Percentiles rank a stretch among this genome's conserved stretches.
phyloP scores from a whole-genome alignment of 176 grass and related monocot species.

The Oryza nivara region DNA sequence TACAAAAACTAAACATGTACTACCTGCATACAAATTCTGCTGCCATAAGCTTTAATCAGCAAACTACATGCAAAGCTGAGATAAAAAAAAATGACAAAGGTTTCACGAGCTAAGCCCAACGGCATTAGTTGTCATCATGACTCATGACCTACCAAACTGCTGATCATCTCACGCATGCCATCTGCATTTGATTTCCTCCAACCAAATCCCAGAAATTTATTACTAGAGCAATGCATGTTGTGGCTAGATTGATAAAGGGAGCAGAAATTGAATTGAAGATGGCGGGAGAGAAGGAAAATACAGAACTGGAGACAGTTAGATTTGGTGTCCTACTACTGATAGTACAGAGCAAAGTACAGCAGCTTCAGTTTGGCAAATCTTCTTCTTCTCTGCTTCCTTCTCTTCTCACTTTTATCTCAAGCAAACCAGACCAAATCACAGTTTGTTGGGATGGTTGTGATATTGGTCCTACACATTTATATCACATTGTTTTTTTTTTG shows the following conservation, averaged over 20 bases:
- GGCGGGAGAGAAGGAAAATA: neutral
- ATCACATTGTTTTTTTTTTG: neutral
- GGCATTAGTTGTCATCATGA: neutral
- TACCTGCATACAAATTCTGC: neutral
- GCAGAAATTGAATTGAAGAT: neutral
- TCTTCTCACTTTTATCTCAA: slow-evolving; percentile 19
- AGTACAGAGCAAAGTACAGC: slow-evolving; percentile 2
- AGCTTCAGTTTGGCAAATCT: neutral
- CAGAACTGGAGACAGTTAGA: slow-evolving; percentile 31
- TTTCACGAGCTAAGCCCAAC: neutral
- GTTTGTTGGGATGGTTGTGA: neutral
- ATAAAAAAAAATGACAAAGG: neutral
- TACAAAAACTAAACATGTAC: neutral
- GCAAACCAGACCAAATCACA: slow-evolving; percentile 6
- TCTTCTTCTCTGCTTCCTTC: neutral
- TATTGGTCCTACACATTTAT: neutral
- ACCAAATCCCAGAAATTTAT: neutral
- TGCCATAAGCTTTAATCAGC: neutral
- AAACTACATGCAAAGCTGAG: neutral
- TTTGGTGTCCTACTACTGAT: slow-evolving; percentile 31
- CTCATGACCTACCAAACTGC: neutral
- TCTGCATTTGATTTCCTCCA: slow-evolving; percentile 12
- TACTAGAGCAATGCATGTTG: neutral
- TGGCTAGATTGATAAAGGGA: neutral
- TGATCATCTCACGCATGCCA: neutral